A percentile compares a stretch with the other conserved stretches of the same genome.
phyloP scores from a whole-genome alignment of 208 protist genomes.

The Naegleria fowleri region DNA sequence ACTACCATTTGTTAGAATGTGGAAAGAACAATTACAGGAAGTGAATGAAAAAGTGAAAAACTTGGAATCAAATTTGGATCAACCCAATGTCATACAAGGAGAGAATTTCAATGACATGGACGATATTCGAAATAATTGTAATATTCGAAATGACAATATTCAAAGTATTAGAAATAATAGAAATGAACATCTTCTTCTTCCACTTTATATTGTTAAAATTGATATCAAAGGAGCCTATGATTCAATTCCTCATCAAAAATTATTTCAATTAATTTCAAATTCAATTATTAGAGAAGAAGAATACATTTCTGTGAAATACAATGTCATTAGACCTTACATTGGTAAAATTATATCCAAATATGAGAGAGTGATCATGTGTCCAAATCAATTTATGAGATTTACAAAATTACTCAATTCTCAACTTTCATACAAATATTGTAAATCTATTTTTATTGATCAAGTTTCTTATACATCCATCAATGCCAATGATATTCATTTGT shows the following conservation, averaged over 20 bases:
- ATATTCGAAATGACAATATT: too few species aligned
- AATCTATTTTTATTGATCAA: not conserved
- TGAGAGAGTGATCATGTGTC: not conserved
- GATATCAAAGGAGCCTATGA: slow-evolving; percentile 15
- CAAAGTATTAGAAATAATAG: too few species aligned
- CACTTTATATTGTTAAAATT: not conserved
- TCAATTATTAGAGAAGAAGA: not conserved
- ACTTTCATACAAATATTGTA: not conserved
- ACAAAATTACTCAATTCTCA: not conserved
- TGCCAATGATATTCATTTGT: not conserved
- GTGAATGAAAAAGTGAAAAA: not conserved
- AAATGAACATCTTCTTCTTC: too few species aligned
- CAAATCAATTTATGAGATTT: not conserved
- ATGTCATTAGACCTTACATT: not conserved
- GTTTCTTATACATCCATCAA: not conserved
- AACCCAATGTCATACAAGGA: too few species aligned
- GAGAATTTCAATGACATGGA: too few species aligned
- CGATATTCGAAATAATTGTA: too few species aligned
- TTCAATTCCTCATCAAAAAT: slow-evolving; percentile 10
- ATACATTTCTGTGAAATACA: not conserved
- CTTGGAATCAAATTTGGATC: not conserved
- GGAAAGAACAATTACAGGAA: not conserved
- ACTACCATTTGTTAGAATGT: not conserved
- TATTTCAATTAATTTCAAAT: not conserved
- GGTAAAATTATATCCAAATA: not conserved